Evolutionary conservation across 257 asterid species (phyloP).

Genomic region (Salvia miltiorrhiza): DNA sequence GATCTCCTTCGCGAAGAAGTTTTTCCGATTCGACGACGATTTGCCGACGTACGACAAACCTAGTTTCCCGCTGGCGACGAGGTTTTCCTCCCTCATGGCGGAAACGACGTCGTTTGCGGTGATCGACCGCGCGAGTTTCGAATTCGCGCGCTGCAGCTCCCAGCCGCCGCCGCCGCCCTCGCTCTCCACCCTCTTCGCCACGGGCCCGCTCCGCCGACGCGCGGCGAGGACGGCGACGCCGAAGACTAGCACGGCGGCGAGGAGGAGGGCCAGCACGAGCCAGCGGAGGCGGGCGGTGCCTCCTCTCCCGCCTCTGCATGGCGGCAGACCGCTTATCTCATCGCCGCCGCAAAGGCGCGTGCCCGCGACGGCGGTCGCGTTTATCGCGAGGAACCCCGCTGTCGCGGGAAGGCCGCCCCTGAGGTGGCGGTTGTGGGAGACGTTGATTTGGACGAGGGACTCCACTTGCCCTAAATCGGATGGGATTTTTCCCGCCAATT

Average conservation of each 20-base stretch:
- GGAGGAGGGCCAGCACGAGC: slow-evolving; percentile 46
- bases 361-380: slow-evolving; percentile 51
- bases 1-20: slow-evolving; percentile 41
- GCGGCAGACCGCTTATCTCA: slow-evolving; percentile 45
- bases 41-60: slow-evolving; percentile 40
- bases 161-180: slow-evolving; percentile 56
- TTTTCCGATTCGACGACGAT: slow-evolving; percentile 16
- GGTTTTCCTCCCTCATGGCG: slow-evolving; percentile 46
- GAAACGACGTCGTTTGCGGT: slow-evolving; percentile 48
- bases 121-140: slow-evolving; percentile 32
- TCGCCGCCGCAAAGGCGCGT: slow-evolving; percentile 60
- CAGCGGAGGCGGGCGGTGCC: slow-evolving; percentile 33
- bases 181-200: slow-evolving; percentile 37
- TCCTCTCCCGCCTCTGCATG: slow-evolving; percentile 34
- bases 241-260: slow-evolving; percentile 31
- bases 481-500: slow-evolving; percentile 58
- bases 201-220: slow-evolving; percentile 17
- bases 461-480: slow-evolving; percentile 49
- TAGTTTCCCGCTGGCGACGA: slow-evolving; percentile 33
- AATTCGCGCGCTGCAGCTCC: slow-evolving; percentile 51
- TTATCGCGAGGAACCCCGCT: slow-evolving; percentile 67
- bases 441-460: slow-evolving; percentile 66
- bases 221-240: slow-evolving; percentile 17
- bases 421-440: slow-evolving; percentile 65
- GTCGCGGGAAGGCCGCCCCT: slow-evolving; percentile 64